Evolutionary conservation across 805 yeast genomes (phyloP), one percentile per base, ranked within the genome.

Genomic region (Geotrichum ghanense): DNA sequence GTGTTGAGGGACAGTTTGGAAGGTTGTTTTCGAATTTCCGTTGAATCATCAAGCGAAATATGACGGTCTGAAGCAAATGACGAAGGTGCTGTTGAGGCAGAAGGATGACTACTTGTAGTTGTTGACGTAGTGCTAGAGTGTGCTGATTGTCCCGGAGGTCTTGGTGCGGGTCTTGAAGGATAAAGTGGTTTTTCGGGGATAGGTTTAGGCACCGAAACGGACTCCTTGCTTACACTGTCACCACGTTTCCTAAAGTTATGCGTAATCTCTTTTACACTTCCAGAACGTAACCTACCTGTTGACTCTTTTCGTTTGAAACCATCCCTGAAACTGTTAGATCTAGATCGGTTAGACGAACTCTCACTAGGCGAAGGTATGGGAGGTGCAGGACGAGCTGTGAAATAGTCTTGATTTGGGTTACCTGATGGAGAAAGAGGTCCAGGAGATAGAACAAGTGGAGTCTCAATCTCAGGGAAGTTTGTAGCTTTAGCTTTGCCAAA

Each of bases 91-190:
- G 48, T 49, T 27, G 46, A 48, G 39, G 19, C 48, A 21, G 31
- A 41, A 16, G 45, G 35, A 20, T 26, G 43, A 16, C n/a, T 43
- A 45, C 35, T 46, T 16, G 43, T 14, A 14, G 50, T 40, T 7
- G 34, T 22, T 25, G 42, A 7, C 17, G 46, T 16, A 12, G 37
- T 31, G 17, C 37, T 31, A n/a, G 37, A 31, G 16, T 31, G 14
- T 2, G 51, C 50, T n/a, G 52, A 35, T 19, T 46, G 48, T 1
- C 45, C 42, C 6, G 62, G 63, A 16, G 66, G 62, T 39, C 46
- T 43, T 2, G 66, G 66, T 5, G 65, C 66, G 12, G 60, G 59
- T 10, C 65, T 41, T 4, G 56, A 52, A 2, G 65, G 63, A 16
- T 54, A 49, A 42, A 53, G 54, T 22, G 52, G 42, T 10, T 43